A percentile compares a stretch with the other conserved stretches of the same genome.
phyloP scores from a whole-genome alignment of 73 alveolate species.

The Tetrahymena elliotti region DNA sequence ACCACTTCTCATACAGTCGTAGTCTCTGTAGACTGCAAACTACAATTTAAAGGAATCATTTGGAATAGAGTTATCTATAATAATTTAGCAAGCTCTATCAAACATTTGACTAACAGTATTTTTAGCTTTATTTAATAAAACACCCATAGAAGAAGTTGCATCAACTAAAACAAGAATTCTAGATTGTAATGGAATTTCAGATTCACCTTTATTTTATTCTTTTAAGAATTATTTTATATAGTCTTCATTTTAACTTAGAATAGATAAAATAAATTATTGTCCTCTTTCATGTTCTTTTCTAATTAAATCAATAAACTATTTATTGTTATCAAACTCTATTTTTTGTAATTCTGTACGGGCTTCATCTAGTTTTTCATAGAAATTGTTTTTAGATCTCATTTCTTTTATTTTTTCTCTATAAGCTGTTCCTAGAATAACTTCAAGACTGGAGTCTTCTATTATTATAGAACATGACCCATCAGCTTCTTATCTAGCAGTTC shows the following conservation, averaged over 20 bases:
- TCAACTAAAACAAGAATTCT: background rate
- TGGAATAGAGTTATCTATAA: background rate
- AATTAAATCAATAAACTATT: background rate
- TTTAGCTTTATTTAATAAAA: background rate
- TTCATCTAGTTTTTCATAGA: background rate
- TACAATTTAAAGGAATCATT: background rate
- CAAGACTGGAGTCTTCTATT: slow-evolving; percentile 4
- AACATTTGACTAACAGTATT: background rate
- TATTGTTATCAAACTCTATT: background rate
- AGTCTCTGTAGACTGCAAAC: background rate
- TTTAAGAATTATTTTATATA: background rate
- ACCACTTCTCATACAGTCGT: background rate
- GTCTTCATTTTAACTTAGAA: background rate
- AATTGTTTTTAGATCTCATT: background rate
- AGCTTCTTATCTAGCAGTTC: slow-evolving; percentile 42
- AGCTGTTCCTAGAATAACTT: background rate
- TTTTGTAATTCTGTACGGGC: background rate
- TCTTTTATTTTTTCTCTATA: background rate
- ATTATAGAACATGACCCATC: slow-evolving; percentile 31
- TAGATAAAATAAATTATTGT: background rate
- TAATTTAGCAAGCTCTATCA: background rate
- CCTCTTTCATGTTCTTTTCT: background rate
- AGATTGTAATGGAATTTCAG: background rate
- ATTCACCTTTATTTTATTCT: background rate
- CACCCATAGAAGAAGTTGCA: background rate